These are phyloP conservation scores for Kwoniella dendrophila DNA, from an alignment of 768 basidiomycete species.

Conservation along the genomic window DNA sequence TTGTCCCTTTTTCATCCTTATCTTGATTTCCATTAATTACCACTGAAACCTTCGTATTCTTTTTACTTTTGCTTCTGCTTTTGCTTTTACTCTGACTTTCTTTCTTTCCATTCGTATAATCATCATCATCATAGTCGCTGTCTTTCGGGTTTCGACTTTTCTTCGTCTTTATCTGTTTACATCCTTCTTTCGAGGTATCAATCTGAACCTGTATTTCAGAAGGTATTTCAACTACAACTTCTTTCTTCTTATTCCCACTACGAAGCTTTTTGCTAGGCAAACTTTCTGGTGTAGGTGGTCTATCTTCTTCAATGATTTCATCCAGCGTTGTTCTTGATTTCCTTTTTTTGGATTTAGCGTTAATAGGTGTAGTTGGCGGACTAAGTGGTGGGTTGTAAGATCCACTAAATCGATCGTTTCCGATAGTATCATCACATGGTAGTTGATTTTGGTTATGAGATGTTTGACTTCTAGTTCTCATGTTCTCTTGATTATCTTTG, in stretches of 20 bases:
- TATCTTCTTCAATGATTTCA: background rate
- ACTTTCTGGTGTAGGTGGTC: slow-evolving; percentile 15
- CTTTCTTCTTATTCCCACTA: background rate
- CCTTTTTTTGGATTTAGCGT: background rate
- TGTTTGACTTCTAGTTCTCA: slow-evolving; percentile 6
- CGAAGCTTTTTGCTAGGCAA: slow-evolving; percentile 1
- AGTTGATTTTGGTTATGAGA: background rate
- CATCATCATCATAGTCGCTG: background rate
- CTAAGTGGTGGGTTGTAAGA: background rate
- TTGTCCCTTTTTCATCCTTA: background rate
- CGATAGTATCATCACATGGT: background rate
- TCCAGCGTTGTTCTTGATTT: background rate
- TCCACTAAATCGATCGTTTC: background rate
- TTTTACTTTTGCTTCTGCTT: background rate
- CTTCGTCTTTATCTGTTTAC: slow-evolving; percentile 1
- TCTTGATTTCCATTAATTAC: background rate
- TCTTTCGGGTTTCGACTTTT: background rate
- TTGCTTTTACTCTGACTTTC: background rate
- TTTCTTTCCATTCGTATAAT: too few species aligned
- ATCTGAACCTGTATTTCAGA: background rate
- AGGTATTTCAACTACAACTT: slow-evolving; percentile 17
- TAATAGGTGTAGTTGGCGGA: background rate
- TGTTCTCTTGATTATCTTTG: too few species aligned
- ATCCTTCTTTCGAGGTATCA: background rate
- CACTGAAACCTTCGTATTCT: background rate